Base-by-base conservation (phyloP, 805 yeast genomes). In the Nakazawaea holstii region DNA sequence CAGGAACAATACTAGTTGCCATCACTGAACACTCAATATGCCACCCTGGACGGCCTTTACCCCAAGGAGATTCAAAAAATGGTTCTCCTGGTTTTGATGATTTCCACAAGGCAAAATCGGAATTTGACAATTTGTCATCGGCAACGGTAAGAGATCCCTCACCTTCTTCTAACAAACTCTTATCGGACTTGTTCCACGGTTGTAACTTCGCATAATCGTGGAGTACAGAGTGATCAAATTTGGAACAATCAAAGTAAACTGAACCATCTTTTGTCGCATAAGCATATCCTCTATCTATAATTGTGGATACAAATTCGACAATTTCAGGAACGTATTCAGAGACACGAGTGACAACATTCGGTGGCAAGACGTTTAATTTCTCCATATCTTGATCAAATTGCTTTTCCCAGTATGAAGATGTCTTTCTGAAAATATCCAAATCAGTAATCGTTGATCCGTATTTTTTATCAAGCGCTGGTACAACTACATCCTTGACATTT, bases 11-110 rank as follows among this genome's bases (percentile, higher is more conserved):
- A 55, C 90, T 95, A 45, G 90, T 77, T 1, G 98, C 98, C 99
- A 94, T 94, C 17, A 94, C 99, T 8, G 97, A 90, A 76, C 99
- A 94, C 69, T 94, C 99, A 64, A 94, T 94, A 65, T 94, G 99
- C 99, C 99, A 94, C 4, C 99, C 99, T 11, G 99, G 99, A 65
- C 99, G 84, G 45, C 99, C 99, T 50, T 73, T 73, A 26, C 99
- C 99, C 98, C 98, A 94, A 27, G 92, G 91, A 2, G 97, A 88
- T 6, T 74, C 78, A 98, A 98, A 94, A 41, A 81, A 77, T 24
- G 99, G 99, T 69, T 94, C 99, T 57, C 99, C 99, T 7, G 96
- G 92, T 63, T 94, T 94, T 7, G 96, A 86, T 0, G 91, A 80
- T 64, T 94, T 94, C 99, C 99, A 94, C 32, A 94, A 74, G 1